Percentiles rank a stretch among this genome's conserved stretches.
phyloP scores from a whole-genome alignment of 176 grass and related monocot genomes.

The Zea luxurians region DNA sequence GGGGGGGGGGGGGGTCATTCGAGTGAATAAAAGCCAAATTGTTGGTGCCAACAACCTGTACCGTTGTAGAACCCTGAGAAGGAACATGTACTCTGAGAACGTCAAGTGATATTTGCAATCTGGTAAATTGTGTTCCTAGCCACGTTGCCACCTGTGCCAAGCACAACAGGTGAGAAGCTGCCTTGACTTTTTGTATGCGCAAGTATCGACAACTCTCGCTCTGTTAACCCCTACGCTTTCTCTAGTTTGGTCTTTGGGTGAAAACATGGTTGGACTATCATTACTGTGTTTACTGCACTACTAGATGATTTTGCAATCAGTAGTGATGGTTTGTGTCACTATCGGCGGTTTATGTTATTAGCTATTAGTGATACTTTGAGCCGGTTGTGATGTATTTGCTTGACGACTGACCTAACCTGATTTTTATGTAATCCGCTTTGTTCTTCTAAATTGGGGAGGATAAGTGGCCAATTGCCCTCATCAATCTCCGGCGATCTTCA shows the following conservation, averaged over 20 bases:
- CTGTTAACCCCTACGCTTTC: neutral
- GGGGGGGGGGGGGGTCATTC: neutral
- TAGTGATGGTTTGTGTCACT: neutral
- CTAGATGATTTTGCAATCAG: neutral
- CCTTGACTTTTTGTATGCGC: neutral
- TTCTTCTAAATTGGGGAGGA: too few relatives aligned
- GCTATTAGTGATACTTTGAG: neutral
- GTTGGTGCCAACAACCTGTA: slow-evolving; percentile 33
- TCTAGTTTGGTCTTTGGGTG: neutral
- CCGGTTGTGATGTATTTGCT: neutral
- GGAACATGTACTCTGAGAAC: neutral
- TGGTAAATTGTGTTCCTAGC: neutral
- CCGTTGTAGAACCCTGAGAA: slow-evolving; percentile 9
- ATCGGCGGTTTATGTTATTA: neutral
- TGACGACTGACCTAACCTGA: neutral
- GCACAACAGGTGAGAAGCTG: neutral
- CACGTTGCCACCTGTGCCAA: neutral
- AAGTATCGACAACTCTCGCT: neutral
- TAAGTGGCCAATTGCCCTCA: too few relatives aligned
- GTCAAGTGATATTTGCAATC: neutral
- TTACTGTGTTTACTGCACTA: neutral
- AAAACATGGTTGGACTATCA: neutral
- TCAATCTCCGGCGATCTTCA: too few relatives aligned
- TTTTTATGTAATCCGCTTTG: neutral
- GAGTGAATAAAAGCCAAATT: slow-evolving; percentile 47